phyloP scores from a whole-genome alignment of 2,329 filamentous ascomycete genomes.

The Alternaria dauci region DNA sequence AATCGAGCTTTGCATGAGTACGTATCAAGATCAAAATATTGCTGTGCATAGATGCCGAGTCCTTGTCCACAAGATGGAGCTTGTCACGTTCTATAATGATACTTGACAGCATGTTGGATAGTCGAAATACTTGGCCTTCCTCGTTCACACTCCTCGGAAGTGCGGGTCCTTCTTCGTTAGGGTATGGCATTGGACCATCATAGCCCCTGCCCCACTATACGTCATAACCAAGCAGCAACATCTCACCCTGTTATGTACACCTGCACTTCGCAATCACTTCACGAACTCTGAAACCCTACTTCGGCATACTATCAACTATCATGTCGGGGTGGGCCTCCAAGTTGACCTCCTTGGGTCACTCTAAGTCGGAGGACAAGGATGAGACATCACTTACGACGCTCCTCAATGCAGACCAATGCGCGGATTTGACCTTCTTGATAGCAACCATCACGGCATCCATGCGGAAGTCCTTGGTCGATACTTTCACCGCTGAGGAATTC shows the following conservation, averaged over 20 bases:
- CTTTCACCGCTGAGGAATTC: constrained; percentile 50
- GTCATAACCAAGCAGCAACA: constrained; percentile 26
- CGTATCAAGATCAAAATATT: not conserved
- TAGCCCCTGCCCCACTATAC: constrained; percentile 25
- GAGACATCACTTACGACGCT: constrained; percentile 56
- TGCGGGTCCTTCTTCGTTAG: constrained; percentile 2
- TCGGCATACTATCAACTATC: constrained; percentile 9
- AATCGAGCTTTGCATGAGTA: not conserved
- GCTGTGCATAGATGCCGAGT: not conserved
- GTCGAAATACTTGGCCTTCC: not conserved
- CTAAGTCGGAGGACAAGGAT: constrained; percentile 40
- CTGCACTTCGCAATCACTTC: constrained; percentile 5
- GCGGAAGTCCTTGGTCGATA: constrained; percentile 55
- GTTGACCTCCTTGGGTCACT: constrained; percentile 46
- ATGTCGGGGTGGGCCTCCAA: constrained; percentile 46
- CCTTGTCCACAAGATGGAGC: not conserved
- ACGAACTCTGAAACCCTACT: not conserved
- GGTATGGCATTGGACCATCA: not conserved
- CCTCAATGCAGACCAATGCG: constrained; percentile 56
- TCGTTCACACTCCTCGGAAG: constrained; percentile 2
- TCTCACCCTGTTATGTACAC: constrained; percentile 6
- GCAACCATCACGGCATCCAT: constrained; percentile 59
- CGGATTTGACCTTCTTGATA: constrained; percentile 58
- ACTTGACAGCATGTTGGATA: not conserved
- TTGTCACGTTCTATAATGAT: not conserved